Base-by-base conservation (phyloP, 2,329 filamentous ascomycete species). In the Aspergillus sp. region DNA sequence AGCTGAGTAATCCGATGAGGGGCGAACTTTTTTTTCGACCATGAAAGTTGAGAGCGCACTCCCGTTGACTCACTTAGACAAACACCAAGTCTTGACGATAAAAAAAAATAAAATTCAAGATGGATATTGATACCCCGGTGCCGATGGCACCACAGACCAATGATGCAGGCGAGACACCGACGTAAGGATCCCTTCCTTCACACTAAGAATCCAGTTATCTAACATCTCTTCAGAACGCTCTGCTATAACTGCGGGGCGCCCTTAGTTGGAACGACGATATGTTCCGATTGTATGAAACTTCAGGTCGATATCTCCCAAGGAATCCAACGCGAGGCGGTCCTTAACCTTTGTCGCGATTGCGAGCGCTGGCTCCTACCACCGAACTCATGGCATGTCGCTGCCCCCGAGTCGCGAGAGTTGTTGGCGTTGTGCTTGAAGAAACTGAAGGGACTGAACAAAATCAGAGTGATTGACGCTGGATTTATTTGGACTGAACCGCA, bases 141-240 rank as follows among this genome's bases (percentile, higher is more conserved):
- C 50, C 56, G 48, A 45, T 57, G 56, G 50, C 56, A 42, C 56
- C 37, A 12, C 45, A 57, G 34, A 39, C 24, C 17, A 45, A 49
- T 9, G 39, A 11, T 13, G 39, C 39, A 24, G 27, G 19, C 17
- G 49, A 57, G 37, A 30, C 44, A 15, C 56, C 56, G 12, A 57
- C 56, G 56, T 57, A 40, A 44, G 55, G 5, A 24, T 49, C 15
- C 8, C 11, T 9, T 12, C 4, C 11, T 15, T 37, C 12, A 9
- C 11, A 3, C 8, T 42, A 4, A 24, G 5, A 9, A 17, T 11
- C 9, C 24, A 42, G 20, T 34, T 37, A n/a, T 44, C 34, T 57
- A 37, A 54, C 51, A 33, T 20, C 19, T 13, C 85, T 9, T 15
- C 49, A 59, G 57, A 17, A 37, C 39, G 20, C 49, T 59, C 12